Evolutionary conservation across 2,329 filamentous ascomycete genomes (phyloP).

Genomic region (Aaosphaeria arxii): DNA sequence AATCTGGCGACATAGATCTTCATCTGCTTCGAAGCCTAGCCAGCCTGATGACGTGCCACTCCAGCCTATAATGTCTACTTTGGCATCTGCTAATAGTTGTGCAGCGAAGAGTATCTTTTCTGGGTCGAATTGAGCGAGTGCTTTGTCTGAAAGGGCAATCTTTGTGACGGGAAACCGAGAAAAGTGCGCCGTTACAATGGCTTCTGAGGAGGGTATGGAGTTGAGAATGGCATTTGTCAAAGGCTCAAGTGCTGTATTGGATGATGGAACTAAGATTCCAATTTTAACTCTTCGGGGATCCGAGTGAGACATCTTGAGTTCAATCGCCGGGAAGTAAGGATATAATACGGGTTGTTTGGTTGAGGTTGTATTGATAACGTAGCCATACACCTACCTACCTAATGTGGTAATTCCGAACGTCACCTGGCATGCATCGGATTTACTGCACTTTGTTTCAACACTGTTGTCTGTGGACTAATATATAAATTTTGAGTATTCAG

Average conservation of each 20-base stretch:
- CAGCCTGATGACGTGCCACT: conserved; percentile 29
- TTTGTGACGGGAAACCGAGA: conserved; percentile 42
- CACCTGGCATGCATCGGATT: too few species aligned
- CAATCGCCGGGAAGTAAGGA: too few species aligned
- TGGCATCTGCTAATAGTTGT: conserved; percentile 26
- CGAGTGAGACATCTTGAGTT: conserved; percentile 1
- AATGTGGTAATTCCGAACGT: too few species aligned
- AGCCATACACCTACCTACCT: too few species aligned
- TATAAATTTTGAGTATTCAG: too few species aligned
- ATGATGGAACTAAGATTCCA: conserved; percentile 44
- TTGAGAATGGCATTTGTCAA: conserved; percentile 39
- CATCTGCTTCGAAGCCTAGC: conserved; percentile 30
- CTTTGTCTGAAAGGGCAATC: conserved; percentile 33
- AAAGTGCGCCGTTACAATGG: conserved; percentile 41
- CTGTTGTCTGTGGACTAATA: too few species aligned
- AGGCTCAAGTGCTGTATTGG: conserved; percentile 46
- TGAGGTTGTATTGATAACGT: too few species aligned
- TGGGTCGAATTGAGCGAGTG: conserved; percentile 31
- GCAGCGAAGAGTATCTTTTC: conserved; percentile 23
- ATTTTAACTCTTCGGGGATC: conserved; percentile 12
- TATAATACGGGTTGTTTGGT: too few species aligned
- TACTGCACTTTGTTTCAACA: too few species aligned
- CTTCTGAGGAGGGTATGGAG: conserved; percentile 13
- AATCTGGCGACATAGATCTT: conserved; percentile 38
- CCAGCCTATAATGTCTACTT: conserved; percentile 28